Conservation (phyloP, 2,329 filamentous ascomycete species). For the Exophiala dermatitidis region DNA sequence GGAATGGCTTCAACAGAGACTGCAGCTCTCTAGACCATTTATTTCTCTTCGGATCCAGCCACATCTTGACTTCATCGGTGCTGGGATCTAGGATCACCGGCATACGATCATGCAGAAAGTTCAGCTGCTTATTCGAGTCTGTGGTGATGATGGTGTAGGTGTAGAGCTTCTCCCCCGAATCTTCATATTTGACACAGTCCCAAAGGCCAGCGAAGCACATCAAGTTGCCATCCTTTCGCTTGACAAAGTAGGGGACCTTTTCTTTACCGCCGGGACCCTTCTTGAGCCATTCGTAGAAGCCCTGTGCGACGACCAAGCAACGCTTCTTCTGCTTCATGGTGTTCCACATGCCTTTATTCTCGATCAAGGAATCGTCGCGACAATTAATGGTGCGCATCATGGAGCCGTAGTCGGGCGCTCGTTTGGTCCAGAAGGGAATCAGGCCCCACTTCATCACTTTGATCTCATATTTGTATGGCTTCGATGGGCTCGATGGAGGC, state of each 20-base stretch:
- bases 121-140: constrained; percentile 70
- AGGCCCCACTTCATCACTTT: constrained; percentile 96
- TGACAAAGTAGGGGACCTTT: constrained; percentile 77
- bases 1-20: constrained; percentile 67
- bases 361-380: constrained; percentile 73
- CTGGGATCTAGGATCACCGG: constrained; percentile 80
- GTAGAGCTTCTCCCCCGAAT: constrained; percentile 64
- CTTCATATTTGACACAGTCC: constrained; percentile 79
- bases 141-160: constrained; percentile 95
- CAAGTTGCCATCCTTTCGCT: constrained; percentile 70
- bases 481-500: constrained; percentile 13
- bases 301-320: constrained; percentile 80
- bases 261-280: constrained; percentile 63
- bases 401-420: constrained; percentile 66
- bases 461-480: constrained; percentile 62
- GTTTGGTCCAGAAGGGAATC: constrained; percentile 87
- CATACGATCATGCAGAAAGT: constrained; percentile 90
- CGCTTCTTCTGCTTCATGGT: constrained; percentile 84
- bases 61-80: constrained; percentile 61
- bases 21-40: constrained; percentile 78
- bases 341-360: constrained; percentile 78
- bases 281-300: constrained; percentile 95
- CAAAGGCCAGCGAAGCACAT: constrained; percentile 89
- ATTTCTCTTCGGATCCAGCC: constrained; percentile 66
- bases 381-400: constrained; percentile 92